Percentiles rank a stretch among this genome's conserved stretches.
Evolutionary conservation across 1,139 yeast species (phyloP).

Genomic region (Geotrichum klebahnii): DNA sequence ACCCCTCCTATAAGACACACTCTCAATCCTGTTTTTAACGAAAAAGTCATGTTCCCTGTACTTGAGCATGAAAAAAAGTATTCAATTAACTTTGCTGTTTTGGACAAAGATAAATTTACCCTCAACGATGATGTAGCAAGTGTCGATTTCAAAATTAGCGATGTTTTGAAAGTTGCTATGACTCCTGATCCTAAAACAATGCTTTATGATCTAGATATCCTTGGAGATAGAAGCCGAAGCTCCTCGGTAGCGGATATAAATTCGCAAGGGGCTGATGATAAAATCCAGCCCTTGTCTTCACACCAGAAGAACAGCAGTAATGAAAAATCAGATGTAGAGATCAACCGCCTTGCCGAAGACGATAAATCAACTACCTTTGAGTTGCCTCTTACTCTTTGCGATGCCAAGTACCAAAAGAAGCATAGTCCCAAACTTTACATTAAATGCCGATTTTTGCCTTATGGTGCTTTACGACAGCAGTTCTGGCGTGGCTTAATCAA

Average conservation of each 20-base stretch:
- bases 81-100: conserved; percentile 63
- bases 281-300: neutral
- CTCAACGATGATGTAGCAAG: conserved; percentile 78
- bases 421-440: conserved; percentile 56
- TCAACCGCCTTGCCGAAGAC: conserved; percentile 12
- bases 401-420: conserved; percentile 38
- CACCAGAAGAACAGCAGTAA: neutral
- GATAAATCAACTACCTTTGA: conserved; percentile 29
- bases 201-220: conserved; percentile 32
- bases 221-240: conserved; percentile 12
- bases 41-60: conserved; percentile 74
- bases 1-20: conserved; percentile 85
- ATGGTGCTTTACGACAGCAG: conserved; percentile 57
- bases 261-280: neutral
- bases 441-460: conserved; percentile 65
- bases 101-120: conserved; percentile 81
- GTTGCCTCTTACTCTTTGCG: conserved; percentile 40
- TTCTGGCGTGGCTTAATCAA: conserved; percentile 66
- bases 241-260: conserved; percentile 4
- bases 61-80: conserved; percentile 60
- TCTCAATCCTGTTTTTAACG: conserved; percentile 76
- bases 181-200: conserved; percentile 34
- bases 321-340: neutral
- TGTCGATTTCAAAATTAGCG: conserved; percentile 51
- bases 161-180: conserved; percentile 44